Base-by-base conservation (phyloP, 768 basidiomycete genomes). In the Boletus eberwhitei region DNA sequence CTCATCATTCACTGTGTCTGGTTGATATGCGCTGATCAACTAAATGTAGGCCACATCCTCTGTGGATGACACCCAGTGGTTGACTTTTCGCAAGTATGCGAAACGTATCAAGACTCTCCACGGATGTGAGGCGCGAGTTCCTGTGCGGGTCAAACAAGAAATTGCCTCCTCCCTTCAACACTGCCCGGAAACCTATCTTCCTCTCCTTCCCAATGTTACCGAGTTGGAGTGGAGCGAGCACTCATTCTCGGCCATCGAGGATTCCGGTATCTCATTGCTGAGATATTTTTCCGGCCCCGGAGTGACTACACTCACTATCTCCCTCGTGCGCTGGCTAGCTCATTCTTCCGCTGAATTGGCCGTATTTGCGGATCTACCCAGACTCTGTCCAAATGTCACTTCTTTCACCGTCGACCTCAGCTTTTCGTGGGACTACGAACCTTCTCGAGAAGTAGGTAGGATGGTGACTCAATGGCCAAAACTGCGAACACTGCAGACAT, bases 131-230 rank as follows among this genome's bases (percentile, higher is more conserved):
- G 32, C 37, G 13, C 41, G 43, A 17, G 37, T 54, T 17, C 54
- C 54, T 11, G 13, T 22, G 11, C 17, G 9, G 4, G 31, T 50
- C 19, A 48, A 48, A 22, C 40, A 48, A 26, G 37, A 50, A n/a
- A 35, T 54, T n/a, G 41, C 60, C n/a, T 8, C 58, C 6, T 26
- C 50, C 22, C 41, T 69, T 24, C 40, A 48, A 47, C 35, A 31
- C 1, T 62, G 36, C 24, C 53, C 67, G 2, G 12, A 45, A 19
- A 38, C 48, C n/a, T 55, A 50, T 31, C 26, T 56, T 5, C 63
- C 64, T 12, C 61, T 68, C 38, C 58, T 68, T 17, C 65, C 67
- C n/a, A 67, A 60, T 32, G 31, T 62, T 22, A 49, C 31, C 9
- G 34, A 45, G 26, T 36, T 67, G 14, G 44, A 44, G n/a, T 69